A percentile compares a stretch with the other conserved stretches of the same genome.
Conservation (phyloP, 2,329 filamentous ascomycete species). For the Pseudogymnoascus sp. region DNA sequence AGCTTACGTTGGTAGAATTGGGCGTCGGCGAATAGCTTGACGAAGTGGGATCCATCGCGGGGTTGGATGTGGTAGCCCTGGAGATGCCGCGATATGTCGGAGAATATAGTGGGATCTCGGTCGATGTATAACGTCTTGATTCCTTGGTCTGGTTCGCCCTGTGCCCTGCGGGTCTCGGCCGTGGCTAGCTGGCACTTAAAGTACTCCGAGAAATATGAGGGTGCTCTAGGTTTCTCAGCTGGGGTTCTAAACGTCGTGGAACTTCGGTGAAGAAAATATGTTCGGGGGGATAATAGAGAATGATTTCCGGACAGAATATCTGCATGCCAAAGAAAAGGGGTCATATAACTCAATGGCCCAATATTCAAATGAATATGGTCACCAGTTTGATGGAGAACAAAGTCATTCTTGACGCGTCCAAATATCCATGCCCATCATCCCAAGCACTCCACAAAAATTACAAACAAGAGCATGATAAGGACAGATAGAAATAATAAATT, state of each 20-base stretch:
- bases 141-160: constrained; percentile 25
- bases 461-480: too few relatives aligned
- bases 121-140: constrained; percentile 90
- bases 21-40: constrained; percentile 86
- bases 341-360: background rate
- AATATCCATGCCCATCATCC: background rate
- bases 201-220: constrained; percentile 93
- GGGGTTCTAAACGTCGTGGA: background rate
- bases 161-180: constrained; percentile 50
- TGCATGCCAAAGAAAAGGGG: background rate
- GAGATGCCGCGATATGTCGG: constrained; percentile 81
- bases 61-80: constrained; percentile 87
- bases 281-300: background rate
- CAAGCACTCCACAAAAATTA: background rate
- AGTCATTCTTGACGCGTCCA: background rate
- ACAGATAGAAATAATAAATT: constrained; percentile 4
- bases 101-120: constrained; percentile 81
- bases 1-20: constrained; percentile 83
- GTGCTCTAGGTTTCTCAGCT: constrained; percentile 60
- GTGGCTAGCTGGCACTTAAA: constrained; percentile 74
- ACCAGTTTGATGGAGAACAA: background rate
- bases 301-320: background rate
- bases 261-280: background rate
- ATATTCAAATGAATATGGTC: background rate
- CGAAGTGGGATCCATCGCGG: constrained; percentile 76